Evolutionary conservation across 2,329 filamentous ascomycete species (phyloP), one percentile per base, ranked within the genome.

Genomic region (Colletotrichum ledebouriae): DNA sequence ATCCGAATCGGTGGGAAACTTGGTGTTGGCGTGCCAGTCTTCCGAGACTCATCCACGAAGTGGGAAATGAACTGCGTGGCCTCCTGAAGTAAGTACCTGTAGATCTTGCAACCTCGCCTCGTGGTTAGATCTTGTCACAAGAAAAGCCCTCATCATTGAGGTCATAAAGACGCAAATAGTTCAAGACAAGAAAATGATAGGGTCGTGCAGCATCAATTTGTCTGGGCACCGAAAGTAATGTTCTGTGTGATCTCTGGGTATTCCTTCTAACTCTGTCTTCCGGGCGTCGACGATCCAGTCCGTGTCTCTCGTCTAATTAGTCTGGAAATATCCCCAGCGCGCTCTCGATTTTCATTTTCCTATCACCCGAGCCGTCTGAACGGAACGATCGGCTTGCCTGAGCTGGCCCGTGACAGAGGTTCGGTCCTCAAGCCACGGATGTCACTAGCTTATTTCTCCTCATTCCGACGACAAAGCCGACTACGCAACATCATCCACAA

Each of bases 401-500:
- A 20, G 17, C n/a, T 55, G 52, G 37, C 49, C 33, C 7, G 47
- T 52, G 46, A 61, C 20, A 52, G 44, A 25, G 25, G 34, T 20
- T 57, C 53, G 53, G 34, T 42, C 13, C 20, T 10, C 60, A 68
- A 68, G 65, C 65, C 65, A 68, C 65, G 52, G 49, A 59, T 55
- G 65, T 59, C 65, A 59, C 65, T 34, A 33, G 65, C 39, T 47
- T 47, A 33, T 55, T 29, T 59, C 22, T 44, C 47, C 39, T 34
- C 61, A 59, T 65, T 65, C 65, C 61, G 53, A 37, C 33, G 33
- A 59, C 46, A 59, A 65, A 64, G 55, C 41, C 50, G 55, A 11
- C 20, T 47, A 50, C 34, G 49, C 33, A 41, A 49, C 15, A 22
- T 13, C 33, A 15, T 29, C 33, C 22, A n/a, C 34, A 15, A 29